Evolutionary conservation across 148 eudicot species (phyloP).

Genomic region (Rhododendron kiyosumense): DNA sequence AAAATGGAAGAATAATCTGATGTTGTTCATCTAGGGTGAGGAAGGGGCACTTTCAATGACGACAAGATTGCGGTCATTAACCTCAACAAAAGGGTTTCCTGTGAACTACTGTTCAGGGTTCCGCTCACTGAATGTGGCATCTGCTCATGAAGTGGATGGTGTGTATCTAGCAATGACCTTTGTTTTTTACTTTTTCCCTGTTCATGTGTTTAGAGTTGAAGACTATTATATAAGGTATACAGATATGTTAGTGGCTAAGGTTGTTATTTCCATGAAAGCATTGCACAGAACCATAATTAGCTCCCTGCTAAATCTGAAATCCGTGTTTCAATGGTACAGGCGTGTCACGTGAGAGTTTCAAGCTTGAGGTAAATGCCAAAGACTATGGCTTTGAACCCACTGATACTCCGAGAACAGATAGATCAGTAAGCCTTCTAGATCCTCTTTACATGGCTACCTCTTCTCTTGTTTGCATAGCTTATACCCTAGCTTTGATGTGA

Average conservation of each 20-base stretch:
- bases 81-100: slow-evolving; percentile 83
- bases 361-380: slow-evolving; percentile 64
- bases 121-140: slow-evolving; percentile 52
- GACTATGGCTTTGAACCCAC: slow-evolving; percentile 83
- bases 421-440: slow-evolving; percentile 52
- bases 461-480: slow-evolving; percentile 1
- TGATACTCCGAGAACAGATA: slow-evolving; percentile 97
- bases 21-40: slow-evolving; percentile 61
- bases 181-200: not conserved
- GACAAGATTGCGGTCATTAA: slow-evolving; percentile 54
- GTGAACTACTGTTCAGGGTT: slow-evolving; percentile 98
- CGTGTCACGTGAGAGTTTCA: slow-evolving; percentile 80
- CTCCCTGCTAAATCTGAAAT: slow-evolving; percentile 5
- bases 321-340: slow-evolving; percentile 34
- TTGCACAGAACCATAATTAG: not conserved
- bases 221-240: not conserved
- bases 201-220: not conserved
- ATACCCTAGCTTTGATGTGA: not conserved
- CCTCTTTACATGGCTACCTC: not conserved
- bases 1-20: slow-evolving; percentile 5
- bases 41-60: slow-evolving; percentile 99
- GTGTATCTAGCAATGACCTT: slow-evolving; percentile 13
- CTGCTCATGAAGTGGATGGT: slow-evolving; percentile 73
- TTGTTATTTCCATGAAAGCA: slow-evolving; percentile 1
- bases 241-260: not conserved